Evolutionary conservation across 2,329 filamentous ascomycete genomes (phyloP), one percentile per base, ranked within the genome.

Genomic region (Dothideomycetes sp.): DNA sequence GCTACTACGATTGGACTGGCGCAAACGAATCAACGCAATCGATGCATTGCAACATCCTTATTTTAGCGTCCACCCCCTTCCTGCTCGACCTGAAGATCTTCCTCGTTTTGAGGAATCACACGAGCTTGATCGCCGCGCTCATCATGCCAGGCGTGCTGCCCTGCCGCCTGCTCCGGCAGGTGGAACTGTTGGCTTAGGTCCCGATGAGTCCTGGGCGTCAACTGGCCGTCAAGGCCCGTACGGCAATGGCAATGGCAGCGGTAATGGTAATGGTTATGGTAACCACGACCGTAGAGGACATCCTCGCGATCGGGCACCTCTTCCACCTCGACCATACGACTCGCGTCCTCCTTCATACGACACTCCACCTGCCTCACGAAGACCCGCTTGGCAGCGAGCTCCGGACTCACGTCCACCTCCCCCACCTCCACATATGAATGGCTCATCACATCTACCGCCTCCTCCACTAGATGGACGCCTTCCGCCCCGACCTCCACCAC

Each of bases 41-140:
- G 91, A 98, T 63, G 91, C 91, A 1, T 68, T 98, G 16, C 76
- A 93, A 48, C 91, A 98, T 54, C 79, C 85, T 1, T 98, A 95
- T 62, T 96, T 98, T 66, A 80, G 77, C 47, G 82, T 76, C 43
- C 63, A 74, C 1, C 91, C 91, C 4, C 68, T 82, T 4, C 91
- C 91, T 7, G 79, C 88, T 27, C 75, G 76, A 41, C 86, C 91
- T 1, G 80, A 82, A 48, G 87, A 96, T 36, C 74, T 98, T n/a
- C 91, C 91, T 2, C 74, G 69, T 12, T 96, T 94, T 55, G 85
- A 94, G 57, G 89, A 95, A 54, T 94, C 87, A 31, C 91, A 98
- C 62, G 91, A 98, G 61, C 70, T 96, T n/a, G 91, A 98, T 58
- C 77, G 89, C 36, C 78, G 87, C 58, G 93, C 89, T 62, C 89